Evolutionary conservation across 2,329 filamentous ascomycete genomes (phyloP), one percentile per base, ranked within the genome.

Genomic region (Trichothecium sympodiale): DNA sequence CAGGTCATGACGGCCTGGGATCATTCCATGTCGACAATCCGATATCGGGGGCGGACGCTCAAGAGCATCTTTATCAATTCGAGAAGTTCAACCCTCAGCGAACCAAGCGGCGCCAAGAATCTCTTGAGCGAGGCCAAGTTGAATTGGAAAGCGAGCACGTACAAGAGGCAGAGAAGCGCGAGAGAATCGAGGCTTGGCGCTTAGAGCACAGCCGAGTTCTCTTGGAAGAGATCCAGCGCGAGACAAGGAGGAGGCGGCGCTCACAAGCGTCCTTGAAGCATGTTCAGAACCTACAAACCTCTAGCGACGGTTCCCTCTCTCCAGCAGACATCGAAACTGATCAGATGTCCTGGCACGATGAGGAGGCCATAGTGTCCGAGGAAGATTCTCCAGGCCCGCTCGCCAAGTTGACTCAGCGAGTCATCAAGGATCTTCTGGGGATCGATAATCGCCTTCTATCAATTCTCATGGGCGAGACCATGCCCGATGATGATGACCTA

Each of bases 161-260:
- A 18, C 71, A 78, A 29, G 80, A 86, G 43, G 65, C 73, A 29
- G 86, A 94, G 46, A 80, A 82, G 52, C 82, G 80, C 52, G 76
- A 80, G 47, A 74, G 89, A 41, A 94, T 98, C 52, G 89, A 96
- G 58, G 74, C 76, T 35, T 98, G 91, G 91, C 75, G 88, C 38
- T 61, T 93, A 51, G 89, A 96, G 51, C 88, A 98, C 55, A 94
- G 87, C 55, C 75, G 76, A 39, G 77, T 85, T 9, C 64, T 98
- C 18, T 57, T 95, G 25, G 83, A 94, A 38, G 86, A 95, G 57
- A 88, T 96, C 33, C 83, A 93, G 56, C 80, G 76, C 42, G 86
- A 94, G 59, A 94, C 87, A 37, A 65, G 68, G 42, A 70, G 82
- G 39, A 73, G 82, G 39, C 69, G 79, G 23, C 72, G 75, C 54